Percentiles rank a stretch among this genome's conserved stretches.
Conservation (phyloP, 1,284 basidiomycete genomes). For the Amylostereum areolatum region DNA sequence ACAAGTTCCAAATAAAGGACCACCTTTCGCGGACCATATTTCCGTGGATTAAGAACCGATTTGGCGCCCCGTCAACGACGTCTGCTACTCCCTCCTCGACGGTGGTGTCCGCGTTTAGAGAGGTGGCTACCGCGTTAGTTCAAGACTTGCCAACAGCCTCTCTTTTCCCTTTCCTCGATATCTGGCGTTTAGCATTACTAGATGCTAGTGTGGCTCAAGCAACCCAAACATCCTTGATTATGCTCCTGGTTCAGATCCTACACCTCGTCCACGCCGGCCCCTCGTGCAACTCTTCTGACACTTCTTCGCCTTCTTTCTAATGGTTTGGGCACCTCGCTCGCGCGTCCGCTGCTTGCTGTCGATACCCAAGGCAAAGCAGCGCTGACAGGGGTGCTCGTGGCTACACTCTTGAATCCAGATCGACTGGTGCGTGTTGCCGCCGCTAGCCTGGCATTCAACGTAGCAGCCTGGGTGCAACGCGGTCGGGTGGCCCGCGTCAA, state of each 20-base stretch:
- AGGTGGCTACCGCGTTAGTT: constrained; percentile 40
- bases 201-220: constrained; percentile 38
- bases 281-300: constrained; percentile 55
- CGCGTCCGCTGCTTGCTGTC: constrained; percentile 41
- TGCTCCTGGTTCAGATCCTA: constrained; percentile 30
- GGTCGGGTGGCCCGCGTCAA: constrained; percentile 41
- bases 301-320: constrained; percentile 74
- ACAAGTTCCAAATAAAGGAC: constrained; percentile 41
- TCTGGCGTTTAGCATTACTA: constrained; percentile 77
- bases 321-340: constrained; percentile 53
- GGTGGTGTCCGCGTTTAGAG: constrained; percentile 36
- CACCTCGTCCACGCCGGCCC: constrained; percentile 11
- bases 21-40: constrained; percentile 43
- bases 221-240: constrained; percentile 37
- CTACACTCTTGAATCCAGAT: constrained; percentile 65
- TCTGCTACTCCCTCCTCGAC: constrained; percentile 16
- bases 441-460: constrained; percentile 77
- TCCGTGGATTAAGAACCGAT: constrained; percentile 65
- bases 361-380: constrained; percentile 11
- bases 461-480: constrained; percentile 60
- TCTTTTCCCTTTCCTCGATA: constrained; percentile 78
- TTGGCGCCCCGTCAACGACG: constrained; percentile 15
- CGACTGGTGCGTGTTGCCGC: constrained; percentile 68
- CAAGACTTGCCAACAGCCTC: constrained; percentile 46
- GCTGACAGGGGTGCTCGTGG: constrained; percentile 45